Percentiles rank a stretch among this genome's conserved stretches.
Conservation (phyloP, 129 eudicot genomes). For the Artemisia annua region DNA sequence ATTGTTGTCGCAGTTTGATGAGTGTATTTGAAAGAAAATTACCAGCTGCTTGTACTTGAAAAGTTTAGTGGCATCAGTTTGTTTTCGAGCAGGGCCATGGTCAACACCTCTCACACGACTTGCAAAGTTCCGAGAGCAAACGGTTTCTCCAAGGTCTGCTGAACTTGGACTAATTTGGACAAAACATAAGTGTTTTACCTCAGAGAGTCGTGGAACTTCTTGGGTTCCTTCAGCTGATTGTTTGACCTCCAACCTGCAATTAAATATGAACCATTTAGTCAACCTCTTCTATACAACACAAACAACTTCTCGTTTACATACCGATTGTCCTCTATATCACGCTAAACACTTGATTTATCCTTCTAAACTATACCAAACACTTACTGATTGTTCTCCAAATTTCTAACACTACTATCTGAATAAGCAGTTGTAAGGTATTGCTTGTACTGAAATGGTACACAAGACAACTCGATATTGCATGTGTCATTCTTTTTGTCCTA, state of each 20-base stretch:
- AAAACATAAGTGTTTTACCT: slow-evolving; percentile 91
- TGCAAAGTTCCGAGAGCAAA: slow-evolving; percentile 93
- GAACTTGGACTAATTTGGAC: slow-evolving; percentile 86
- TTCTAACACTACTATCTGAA: neutral
- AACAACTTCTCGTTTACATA: neutral
- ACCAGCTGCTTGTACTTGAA: slow-evolving; percentile 94
- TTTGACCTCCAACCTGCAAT: slow-evolving; percentile 79
- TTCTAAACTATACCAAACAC: too few relatives aligned
- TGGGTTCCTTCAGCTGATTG: slow-evolving; percentile 98
- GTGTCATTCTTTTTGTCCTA: too few relatives aligned
- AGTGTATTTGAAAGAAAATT: slow-evolving; percentile 17
- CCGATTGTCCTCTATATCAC: neutral
- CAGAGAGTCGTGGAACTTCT: slow-evolving; percentile 95
- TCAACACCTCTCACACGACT: slow-evolving; percentile 95
- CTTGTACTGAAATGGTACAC: neutral
- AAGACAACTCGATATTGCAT: too few relatives aligned
- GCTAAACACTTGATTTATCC: neutral
- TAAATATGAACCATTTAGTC: neutral
- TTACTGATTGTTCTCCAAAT: neutral
- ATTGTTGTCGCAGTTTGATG: neutral
- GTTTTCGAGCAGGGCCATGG: slow-evolving; percentile 94
- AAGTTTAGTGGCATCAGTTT: slow-evolving; percentile 70
- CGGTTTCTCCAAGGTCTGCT: slow-evolving; percentile 85
- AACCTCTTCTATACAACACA: neutral
- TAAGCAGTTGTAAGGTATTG: neutral